Evolutionary conservation across 768 basidiomycete species (phyloP), one percentile per base, ranked within the genome.

Genomic region (Dentipellis sp.): DNA sequence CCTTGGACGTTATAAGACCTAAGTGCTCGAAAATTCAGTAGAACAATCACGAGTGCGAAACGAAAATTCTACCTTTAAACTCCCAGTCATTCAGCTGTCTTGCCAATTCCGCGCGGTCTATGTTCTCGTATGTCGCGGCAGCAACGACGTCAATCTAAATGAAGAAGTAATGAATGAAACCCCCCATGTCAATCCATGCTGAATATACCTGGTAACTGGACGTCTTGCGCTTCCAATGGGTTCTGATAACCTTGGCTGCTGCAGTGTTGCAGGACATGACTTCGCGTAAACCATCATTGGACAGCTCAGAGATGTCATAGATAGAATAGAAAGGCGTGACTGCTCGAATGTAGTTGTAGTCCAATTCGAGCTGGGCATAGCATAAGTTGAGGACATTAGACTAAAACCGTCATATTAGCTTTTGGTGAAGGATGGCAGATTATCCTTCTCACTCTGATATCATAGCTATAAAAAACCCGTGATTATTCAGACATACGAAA

Each of bases 291-390:
- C 66, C 71, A 1, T 48, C 54, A 9, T 36, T 40, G 2, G 56
- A 57, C n/a, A 66, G 64, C 1, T 66, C 62, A 16, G 66, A 69
- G 57, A 77, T 64, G 38, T 73, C 69, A 60, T 77, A 78, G 12
- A 69, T 54, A 3, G 72, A 67, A 56, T 74, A 80, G 56, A 72
- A 75, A 0, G 78, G 78, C 0, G 78, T 80, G 36, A 73, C 65
- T 4, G 77, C 75, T 16, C 77, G 68, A 21, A 80, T 66, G 51
- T 71, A 70, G 3, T 66, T 69, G 51, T 73, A 69, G n/a, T 77
- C 70, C 10, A 79, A 69, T 62, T 80, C 78, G 8, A 79, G 68
- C 51, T 73, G 68, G 4, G 78, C 77, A 61, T 75, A 79, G 37
- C 69, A 70, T 5, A 80, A 66, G 1, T 68, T 69, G 10, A 79